These are phyloP conservation scores for Collybia nuda DNA, from an alignment of 768 basidiomycete genomes.

Conservation along the genomic window DNA sequence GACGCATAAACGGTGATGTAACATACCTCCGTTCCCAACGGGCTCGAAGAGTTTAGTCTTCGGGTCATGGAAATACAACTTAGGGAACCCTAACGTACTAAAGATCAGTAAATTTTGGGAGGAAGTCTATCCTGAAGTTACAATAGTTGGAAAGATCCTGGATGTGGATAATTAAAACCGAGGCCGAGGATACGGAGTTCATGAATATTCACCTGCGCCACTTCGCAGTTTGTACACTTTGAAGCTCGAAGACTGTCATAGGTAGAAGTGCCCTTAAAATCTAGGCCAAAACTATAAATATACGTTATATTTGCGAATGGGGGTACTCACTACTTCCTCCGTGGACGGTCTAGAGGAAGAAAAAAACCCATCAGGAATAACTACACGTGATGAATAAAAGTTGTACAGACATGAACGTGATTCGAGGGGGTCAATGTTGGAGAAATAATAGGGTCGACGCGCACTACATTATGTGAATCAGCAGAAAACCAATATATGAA, in stretches of 20 bases:
- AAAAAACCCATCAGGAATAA: background rate
- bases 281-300: constrained; percentile 15
- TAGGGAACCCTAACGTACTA: constrained; percentile 33
- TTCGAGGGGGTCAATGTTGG: constrained; percentile 33
- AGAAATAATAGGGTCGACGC: constrained; percentile 32
- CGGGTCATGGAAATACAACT: constrained; percentile 41
- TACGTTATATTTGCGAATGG: background rate
- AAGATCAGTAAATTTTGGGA: background rate
- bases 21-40: constrained; percentile 35
- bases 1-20: background rate
- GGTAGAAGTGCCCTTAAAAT: constrained; percentile 31
- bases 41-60: constrained; percentile 32
- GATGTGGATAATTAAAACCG: background rate
- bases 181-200: background rate
- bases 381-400: background rate
- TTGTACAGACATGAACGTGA: constrained; percentile 36
- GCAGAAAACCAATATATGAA: no score
- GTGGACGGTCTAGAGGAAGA: constrained; percentile 35
- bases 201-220: constrained; percentile 24
- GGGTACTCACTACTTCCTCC: constrained; percentile 32
- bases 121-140: constrained; percentile 7
- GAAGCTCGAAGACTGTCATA: constrained; percentile 34
- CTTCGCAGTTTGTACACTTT: constrained; percentile 35
- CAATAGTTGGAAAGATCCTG: constrained; percentile 43
- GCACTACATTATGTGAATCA: no score